A percentile compares a stretch with the other conserved stretches of the same genome.
phyloP scores from a whole-genome alignment of 257 asterid species.

The Solanum boliviense region DNA sequence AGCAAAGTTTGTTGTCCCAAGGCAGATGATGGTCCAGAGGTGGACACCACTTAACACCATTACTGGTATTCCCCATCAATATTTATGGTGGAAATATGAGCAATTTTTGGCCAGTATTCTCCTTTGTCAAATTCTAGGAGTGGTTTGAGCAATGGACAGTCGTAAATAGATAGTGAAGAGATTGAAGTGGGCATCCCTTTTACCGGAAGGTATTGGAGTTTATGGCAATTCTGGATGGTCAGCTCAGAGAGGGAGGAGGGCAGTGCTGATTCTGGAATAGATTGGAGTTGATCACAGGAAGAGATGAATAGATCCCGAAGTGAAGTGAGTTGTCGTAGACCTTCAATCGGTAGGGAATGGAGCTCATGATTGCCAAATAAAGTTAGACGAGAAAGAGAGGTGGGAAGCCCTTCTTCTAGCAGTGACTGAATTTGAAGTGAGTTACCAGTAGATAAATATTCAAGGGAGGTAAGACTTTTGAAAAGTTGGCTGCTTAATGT shows the following conservation, averaged over 20 bases:
- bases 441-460: no score
- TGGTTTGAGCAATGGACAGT: neutral
- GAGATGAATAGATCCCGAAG: no score
- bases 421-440: no score
- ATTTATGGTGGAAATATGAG: neutral
- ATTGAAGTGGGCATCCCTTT: neutral
- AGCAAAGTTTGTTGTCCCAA: neutral
- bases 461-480: no score
- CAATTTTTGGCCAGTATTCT: neutral
- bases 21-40: no score
- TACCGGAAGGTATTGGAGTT: neutral
- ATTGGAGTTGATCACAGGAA: neutral
- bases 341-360: no score
- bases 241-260: neutral
- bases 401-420: no score
- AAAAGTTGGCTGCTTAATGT: no score
- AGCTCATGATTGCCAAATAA: no score
- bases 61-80: neutral
- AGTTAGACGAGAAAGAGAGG: no score
- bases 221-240: neutral
- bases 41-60: neutral
- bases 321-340: no score
- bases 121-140: neutral
- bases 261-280: neutral
- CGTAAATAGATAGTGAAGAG: neutral